These are phyloP conservation scores for Bipolaris gigantea DNA, from an alignment of 2,329 filamentous ascomycete species.

Conservation along the genomic window DNA sequence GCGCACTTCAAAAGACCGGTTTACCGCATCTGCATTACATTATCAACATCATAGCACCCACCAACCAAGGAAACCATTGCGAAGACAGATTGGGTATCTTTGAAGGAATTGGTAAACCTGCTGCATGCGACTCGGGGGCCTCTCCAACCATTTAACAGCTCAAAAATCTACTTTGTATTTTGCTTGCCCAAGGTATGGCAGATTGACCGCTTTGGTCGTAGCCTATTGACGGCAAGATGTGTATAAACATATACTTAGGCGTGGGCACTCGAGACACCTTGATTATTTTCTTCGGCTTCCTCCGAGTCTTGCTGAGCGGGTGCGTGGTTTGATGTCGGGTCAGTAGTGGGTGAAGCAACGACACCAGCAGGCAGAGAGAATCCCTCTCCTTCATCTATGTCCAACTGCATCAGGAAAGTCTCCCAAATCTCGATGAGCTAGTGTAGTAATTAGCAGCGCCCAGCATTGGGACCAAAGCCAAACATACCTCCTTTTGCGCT, in stretches of 20 bases:
- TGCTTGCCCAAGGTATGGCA: background rate
- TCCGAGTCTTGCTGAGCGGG: conserved; percentile 13
- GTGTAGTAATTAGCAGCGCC: conserved; percentile 14
- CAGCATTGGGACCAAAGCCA: background rate
- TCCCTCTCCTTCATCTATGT: conserved; percentile 76
- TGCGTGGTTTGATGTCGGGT: conserved; percentile 18
- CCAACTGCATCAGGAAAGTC: conserved; percentile 93
- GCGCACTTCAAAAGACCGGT: background rate
- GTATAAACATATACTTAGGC: background rate
- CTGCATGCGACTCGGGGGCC: background rate
- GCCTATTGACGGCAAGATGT: background rate
- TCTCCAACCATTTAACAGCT: background rate
- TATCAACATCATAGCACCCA: background rate
- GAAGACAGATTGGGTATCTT: conserved; percentile 4
- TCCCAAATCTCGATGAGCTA: conserved; percentile 90
- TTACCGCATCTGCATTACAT: background rate
- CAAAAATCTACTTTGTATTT: background rate
- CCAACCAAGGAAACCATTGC: background rate
- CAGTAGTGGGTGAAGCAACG: conserved; percentile 34
- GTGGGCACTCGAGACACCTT: background rate
- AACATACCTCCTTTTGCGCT: conserved; percentile 91
- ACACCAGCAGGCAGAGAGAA: conserved; percentile 47
- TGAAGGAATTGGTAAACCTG: background rate
- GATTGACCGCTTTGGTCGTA: background rate
- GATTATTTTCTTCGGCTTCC: background rate